Base-by-base conservation (phyloP, 306 rosid species). In the Dryas octopetala region DNA sequence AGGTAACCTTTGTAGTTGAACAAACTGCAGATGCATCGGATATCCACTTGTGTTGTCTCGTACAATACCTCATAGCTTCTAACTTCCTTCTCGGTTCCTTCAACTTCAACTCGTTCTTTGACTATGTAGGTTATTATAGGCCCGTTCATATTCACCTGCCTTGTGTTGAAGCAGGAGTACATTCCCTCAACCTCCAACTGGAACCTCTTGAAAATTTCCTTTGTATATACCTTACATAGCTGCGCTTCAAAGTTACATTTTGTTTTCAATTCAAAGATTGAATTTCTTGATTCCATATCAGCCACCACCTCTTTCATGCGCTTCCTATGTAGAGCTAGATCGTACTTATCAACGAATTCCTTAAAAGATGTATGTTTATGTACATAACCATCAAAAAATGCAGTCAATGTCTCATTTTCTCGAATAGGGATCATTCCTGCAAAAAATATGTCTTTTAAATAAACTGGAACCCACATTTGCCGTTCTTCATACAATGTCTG, bases 11-110 rank as follows among this genome's bases (percentile, higher is more conserved):
- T 89, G 88, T 86, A 86, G 78, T 80, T 88, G 90, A 91, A 85
- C 88, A 89, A 86, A 75, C 95, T 88, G 91, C 95, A 89, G 62
- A 89, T 91, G 86, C 97, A 91, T 45, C 95, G 83, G 49, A 89
- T 84, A 62, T 87, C 92, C 77, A 83, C 77, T 78, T 79, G 84
- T 4, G 84, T 86, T 17, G 92, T 85, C 81, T 89, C 91, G 4
- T 79, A 91, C 78, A 89, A 66, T 46, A 89, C 95, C 78, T 91
- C 92, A 62, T 72, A 84, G 79, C 66, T 79, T 82, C 67, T 85
- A 7, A 88, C 78, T 75, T 83, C 91, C 86, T 86, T 87, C 73
- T 84, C 88, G 5, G 47, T 86, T 80, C 83, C 89, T 57, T 73
- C 88, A 23, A 74, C 83, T 78, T 82, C 86, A 81, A 86, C 87